Conservation (phyloP, 768 basidiomycete genomes). For the Podaxis pistillaris region DNA sequence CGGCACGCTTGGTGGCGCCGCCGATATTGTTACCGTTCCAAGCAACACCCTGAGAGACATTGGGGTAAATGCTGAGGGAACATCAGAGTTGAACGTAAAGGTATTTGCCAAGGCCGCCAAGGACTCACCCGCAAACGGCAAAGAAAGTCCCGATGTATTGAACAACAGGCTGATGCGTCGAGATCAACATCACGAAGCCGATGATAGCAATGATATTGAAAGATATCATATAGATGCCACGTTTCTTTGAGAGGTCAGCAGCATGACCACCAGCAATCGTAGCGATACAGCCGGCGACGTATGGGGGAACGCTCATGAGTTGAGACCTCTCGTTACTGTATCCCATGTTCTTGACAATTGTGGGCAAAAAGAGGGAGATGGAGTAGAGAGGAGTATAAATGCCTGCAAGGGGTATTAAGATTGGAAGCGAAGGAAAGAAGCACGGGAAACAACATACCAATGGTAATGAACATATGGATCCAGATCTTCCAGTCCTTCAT, state of each 20-base stretch:
- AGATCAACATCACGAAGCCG: slow-evolving; percentile 28
- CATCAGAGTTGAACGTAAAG: not conserved
- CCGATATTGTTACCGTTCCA: slow-evolving; percentile 35
- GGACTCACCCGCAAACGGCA: slow-evolving; percentile 28
- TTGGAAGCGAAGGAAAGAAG: not conserved
- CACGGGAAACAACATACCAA: slow-evolving; percentile 19
- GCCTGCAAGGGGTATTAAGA: slow-evolving; percentile 14
- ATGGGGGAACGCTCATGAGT: slow-evolving; percentile 32
- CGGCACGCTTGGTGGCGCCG: slow-evolving; percentile 31
- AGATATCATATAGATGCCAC: slow-evolving; percentile 27
- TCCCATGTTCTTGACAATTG: slow-evolving; percentile 28
- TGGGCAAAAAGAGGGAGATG: slow-evolving; percentile 31
- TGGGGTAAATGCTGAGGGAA: slow-evolving; percentile 28
- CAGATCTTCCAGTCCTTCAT: slow-evolving; percentile 34
- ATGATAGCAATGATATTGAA: slow-evolving; percentile 26
- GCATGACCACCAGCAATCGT: slow-evolving; percentile 25
- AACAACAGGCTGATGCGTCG: slow-evolving; percentile 24
- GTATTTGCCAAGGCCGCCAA: not conserved
- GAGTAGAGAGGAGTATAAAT: slow-evolving; percentile 31
- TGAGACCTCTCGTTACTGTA: slow-evolving; percentile 28
- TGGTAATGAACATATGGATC: slow-evolving; percentile 31
- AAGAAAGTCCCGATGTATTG: slow-evolving; percentile 31
- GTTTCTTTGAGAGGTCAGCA: slow-evolving; percentile 24
- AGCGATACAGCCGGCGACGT: slow-evolving; percentile 27
- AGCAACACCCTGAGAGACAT: slow-evolving; percentile 30